phyloP scores from a whole-genome alignment of 805 yeast genomes.

The Sungouiozyma ichnusensis region DNA sequence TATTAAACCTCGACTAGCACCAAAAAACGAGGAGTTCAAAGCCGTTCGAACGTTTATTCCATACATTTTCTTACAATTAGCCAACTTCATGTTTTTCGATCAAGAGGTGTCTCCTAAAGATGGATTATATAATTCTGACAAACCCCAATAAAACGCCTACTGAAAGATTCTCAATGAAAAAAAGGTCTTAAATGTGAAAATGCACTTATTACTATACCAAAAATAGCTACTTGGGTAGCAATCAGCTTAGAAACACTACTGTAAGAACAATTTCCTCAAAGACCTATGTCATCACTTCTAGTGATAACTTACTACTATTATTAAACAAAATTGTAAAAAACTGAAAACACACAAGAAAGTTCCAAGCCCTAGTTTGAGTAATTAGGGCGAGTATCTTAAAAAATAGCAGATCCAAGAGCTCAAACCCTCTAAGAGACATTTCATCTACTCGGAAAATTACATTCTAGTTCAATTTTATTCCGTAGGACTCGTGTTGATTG shows the following conservation, averaged over 20 bases:
- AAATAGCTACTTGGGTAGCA: too few species aligned
- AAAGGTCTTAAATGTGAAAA: too few species aligned
- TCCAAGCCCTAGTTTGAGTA: neutral
- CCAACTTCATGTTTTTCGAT: neutral
- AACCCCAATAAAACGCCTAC: too few species aligned
- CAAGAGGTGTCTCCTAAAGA: too few species aligned
- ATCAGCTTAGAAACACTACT: too few species aligned
- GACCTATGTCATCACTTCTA: neutral
- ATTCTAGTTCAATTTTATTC: neutral
- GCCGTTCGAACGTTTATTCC: neutral
- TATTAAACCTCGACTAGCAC: neutral
- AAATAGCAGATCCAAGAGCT: neutral
- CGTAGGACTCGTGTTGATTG: neutral
- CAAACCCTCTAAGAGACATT: neutral
- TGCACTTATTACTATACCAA: too few species aligned
- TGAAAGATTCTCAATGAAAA: too few species aligned
- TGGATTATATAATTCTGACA: too few species aligned
- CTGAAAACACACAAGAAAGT: neutral
- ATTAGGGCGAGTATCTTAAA: neutral
- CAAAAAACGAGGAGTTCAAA: neutral
- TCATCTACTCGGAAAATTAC: too few species aligned
- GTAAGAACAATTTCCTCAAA: too few species aligned
- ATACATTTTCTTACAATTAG: neutral
- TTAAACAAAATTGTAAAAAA: neutral
- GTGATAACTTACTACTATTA: neutral